Evolutionary conservation across 371 early-diverging fungal species (phyloP).

Genomic region (Lichtheimia hyalospora): DNA sequence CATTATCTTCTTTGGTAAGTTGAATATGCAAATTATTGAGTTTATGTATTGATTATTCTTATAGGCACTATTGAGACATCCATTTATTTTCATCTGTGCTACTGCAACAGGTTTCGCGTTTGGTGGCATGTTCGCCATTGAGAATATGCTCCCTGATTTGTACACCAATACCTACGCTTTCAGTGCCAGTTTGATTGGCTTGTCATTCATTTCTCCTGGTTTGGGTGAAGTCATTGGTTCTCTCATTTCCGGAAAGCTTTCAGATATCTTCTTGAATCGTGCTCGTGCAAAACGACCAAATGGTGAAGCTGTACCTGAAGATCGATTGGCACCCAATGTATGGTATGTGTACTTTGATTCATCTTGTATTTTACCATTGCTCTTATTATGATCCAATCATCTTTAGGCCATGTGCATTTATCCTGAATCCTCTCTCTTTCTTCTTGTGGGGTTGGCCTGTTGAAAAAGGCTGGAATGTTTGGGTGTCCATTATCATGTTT

Average conservation of each 20-base stretch:
- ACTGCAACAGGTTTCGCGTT: slow-evolving; percentile 60
- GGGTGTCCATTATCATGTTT: slow-evolving; percentile 57
- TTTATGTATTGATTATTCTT: neutral
- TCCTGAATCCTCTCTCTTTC: slow-evolving; percentile 53
- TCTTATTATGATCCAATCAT: too few relatives aligned
- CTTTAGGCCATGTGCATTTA: slow-evolving; percentile 48
- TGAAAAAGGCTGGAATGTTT: slow-evolving; percentile 47
- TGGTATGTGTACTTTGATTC: slow-evolving; percentile 25
- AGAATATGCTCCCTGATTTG: slow-evolving; percentile 44
- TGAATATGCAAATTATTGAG: too few relatives aligned
- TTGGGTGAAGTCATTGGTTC: slow-evolving; percentile 58
- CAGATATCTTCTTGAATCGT: slow-evolving; percentile 49
- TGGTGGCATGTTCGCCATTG: slow-evolving; percentile 55
- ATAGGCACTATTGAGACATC: slow-evolving; percentile 49
- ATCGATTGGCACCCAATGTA: slow-evolving; percentile 53
- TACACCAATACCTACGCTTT: slow-evolving; percentile 36
- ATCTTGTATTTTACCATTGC: neutral
- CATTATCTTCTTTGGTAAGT: slow-evolving; percentile 34
- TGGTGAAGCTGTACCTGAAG: slow-evolving; percentile 54
- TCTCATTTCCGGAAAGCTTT: slow-evolving; percentile 50
- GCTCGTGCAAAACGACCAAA: slow-evolving; percentile 38
- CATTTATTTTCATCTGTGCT: slow-evolving; percentile 52
- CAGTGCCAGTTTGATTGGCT: slow-evolving; percentile 36
- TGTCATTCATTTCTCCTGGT: slow-evolving; percentile 49
- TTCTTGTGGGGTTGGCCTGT: slow-evolving; percentile 63